Conservation (phyloP, 352 stramenopile genomes). For the Pythium phragmitis region DNA sequence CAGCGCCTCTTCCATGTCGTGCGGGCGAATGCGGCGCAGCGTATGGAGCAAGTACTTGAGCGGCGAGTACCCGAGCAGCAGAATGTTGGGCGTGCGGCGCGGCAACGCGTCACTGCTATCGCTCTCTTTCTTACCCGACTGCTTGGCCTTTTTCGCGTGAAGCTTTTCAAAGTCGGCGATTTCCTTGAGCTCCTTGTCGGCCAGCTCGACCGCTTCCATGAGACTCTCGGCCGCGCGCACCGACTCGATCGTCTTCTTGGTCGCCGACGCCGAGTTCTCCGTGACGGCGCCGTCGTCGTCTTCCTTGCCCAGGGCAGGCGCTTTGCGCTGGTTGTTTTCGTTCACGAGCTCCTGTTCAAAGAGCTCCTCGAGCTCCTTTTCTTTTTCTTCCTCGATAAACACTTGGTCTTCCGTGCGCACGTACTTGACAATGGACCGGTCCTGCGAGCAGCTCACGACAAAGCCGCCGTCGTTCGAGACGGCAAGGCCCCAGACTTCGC, state of each 20-base stretch:
- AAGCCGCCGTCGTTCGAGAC: constrained; percentile 94
- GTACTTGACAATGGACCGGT: constrained; percentile 97
- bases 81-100: constrained; percentile 84
- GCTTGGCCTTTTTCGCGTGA: constrained; percentile 60
- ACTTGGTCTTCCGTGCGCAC: constrained; percentile 95
- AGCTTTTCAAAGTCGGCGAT: constrained; percentile 71
- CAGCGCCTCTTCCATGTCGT: constrained; percentile 97
- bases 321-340: constrained; percentile 75
- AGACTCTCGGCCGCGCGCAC: constrained; percentile 89
- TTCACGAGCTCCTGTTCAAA: constrained; percentile 93
- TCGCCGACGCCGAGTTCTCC: constrained; percentile 76
- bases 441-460: constrained; percentile 94
- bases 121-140: constrained; percentile 58
- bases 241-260: constrained; percentile 92
- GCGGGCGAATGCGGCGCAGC: constrained; percentile 89
- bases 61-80: constrained; percentile 94
- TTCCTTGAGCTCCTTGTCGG: constrained; percentile 89
- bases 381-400: constrained; percentile 98
- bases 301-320: constrained; percentile 60
- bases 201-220: constrained; percentile 94
- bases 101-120: constrained; percentile 29
- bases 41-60: constrained; percentile 94
- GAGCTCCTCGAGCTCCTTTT: constrained; percentile 94
- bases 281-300: constrained; percentile 36
- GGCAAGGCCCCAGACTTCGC: constrained; percentile 85